Evolutionary conservation across 2,329 filamentous ascomycete species (phyloP).

Genomic region (Thielaviopsis ethacetica): DNA sequence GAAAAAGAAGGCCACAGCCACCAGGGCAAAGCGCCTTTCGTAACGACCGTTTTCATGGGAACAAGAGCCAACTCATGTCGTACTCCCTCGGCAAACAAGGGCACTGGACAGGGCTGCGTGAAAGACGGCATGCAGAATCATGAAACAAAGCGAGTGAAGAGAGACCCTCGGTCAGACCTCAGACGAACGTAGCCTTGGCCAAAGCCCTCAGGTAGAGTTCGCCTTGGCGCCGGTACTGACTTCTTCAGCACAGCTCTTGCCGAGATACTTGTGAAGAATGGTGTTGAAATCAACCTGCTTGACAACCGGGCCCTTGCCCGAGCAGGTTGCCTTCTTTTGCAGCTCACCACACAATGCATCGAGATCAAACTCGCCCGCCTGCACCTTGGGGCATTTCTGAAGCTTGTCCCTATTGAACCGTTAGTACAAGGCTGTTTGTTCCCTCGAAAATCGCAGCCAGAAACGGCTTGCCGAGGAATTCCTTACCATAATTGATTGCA

Average conservation of each 20-base stretch:
- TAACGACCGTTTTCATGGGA: background rate
- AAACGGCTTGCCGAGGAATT: background rate
- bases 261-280: conserved; percentile 51
- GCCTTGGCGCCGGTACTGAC: background rate
- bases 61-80: background rate
- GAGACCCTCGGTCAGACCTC: no score
- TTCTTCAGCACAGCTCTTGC: conserved; percentile 20
- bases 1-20: background rate
- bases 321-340: conserved; percentile 90
- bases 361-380: conserved; percentile 82
- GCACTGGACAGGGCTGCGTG: background rate
- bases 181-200: background rate
- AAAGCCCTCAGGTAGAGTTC: background rate
- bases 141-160: background rate
- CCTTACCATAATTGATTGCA: conserved; percentile 12
- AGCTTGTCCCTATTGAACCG: conserved; percentile 55
- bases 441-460: background rate
- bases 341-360: conserved; percentile 86
- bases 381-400: conserved; percentile 72
- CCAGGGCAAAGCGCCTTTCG: background rate
- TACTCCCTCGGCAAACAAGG: background rate
- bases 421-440: conserved; percentile 1
- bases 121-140: background rate
- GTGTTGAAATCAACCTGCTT: conserved; percentile 76
- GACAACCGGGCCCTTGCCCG: conserved; percentile 76